These are phyloP conservation scores for Rhodotorula mucilaginosa DNA, from an alignment of 1,284 basidiomycete genomes.

Conservation along the genomic window DNA sequence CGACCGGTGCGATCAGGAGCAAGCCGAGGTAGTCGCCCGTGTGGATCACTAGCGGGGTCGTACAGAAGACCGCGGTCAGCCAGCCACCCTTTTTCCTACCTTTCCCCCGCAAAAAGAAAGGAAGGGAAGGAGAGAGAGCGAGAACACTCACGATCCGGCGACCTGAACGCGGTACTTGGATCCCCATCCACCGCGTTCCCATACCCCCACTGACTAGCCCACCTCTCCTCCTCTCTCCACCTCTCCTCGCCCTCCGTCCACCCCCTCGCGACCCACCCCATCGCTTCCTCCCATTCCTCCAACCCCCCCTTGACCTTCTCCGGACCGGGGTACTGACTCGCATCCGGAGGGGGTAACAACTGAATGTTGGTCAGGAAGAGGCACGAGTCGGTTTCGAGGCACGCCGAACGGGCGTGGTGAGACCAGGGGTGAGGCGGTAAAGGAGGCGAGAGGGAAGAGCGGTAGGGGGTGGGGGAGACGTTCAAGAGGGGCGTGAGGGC, in stretches of 20 bases:
- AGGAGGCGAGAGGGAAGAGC: not conserved
- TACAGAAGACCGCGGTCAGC: too few relatives aligned
- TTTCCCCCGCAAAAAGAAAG: conserved; percentile 13
- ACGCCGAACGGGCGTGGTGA: conserved; percentile 35
- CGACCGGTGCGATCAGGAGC: conserved; percentile 33
- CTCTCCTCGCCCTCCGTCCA: conserved; percentile 25
- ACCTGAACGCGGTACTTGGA: conserved; percentile 39
- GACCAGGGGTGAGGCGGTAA: conserved; percentile 24
- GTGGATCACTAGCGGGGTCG: conserved; percentile 11
- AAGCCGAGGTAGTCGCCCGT: conserved; percentile 43
- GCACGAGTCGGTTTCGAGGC: conserved; percentile 9
- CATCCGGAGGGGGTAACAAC: conserved; percentile 35
- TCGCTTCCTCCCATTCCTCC: conserved; percentile 36
- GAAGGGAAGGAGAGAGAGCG: too few relatives aligned
- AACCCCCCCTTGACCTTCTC: not conserved
- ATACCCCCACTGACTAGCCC: conserved; percentile 38
- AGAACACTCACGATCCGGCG: conserved; percentile 39
- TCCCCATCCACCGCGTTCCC: conserved; percentile 41
- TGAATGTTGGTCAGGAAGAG: conserved; percentile 42
- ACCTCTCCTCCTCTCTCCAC: conserved; percentile 37
- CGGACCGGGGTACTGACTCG: conserved; percentile 36
- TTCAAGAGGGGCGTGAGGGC: not conserved
- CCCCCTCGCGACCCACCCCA: conserved; percentile 20
- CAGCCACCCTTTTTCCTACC: too few relatives aligned
- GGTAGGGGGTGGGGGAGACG: conserved; percentile 4